Evolutionary conservation across 2,329 filamentous ascomycete species (phyloP), one percentile per base, ranked within the genome.

Genomic region (Bipolaris sorokiniana): DNA sequence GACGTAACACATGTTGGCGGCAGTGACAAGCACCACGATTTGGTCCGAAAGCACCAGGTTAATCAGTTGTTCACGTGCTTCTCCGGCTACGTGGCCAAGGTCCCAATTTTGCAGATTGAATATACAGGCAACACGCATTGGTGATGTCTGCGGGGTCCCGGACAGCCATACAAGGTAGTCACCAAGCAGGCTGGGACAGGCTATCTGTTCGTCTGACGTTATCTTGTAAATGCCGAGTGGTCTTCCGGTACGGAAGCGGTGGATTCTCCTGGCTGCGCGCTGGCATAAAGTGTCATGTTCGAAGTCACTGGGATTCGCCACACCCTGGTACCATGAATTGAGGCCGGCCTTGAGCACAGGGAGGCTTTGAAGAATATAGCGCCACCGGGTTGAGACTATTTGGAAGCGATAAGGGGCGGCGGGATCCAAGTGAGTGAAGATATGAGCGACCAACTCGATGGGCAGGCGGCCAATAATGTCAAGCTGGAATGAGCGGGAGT

Each of bases 401-500:
- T 73, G 73, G 20, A 71, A 57, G 40, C 62, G 69, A 53, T 70
- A 76, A 2, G 67, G 55, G 4, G 68, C 62, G 44, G 70, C 34
- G 41, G 64, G 47, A 40, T 73, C 73, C 54, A 79, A 47, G 65
- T 75, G 62, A 31, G 57, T 54, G 56, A 79, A 77, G 15, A 79
- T 51, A 5, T 69, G 58, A 18, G 71, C 65, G 5, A 76, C 64
- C 7, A 80, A 63, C 64, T 80, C 78, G 13, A 74, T 15, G 5
- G 78, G 78, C 34, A 79, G 58, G 1, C 36, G 56, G n/a, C 63
- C 67, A 31, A 79, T 51, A 33, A 77, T 70, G 57, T 79, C 77
- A 45, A 53, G 58, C 10, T 66, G 60, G 57, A 76, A 76, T 36
- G 64, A 48, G 38, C 58, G 69, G 23, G 54, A 45, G 38, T 54